A percentile compares a stretch with the other conserved stretches of the same genome.
phyloP scores from a whole-genome alignment of 495 filamentous ascomycete genomes.

The Neurospora sp. region DNA sequence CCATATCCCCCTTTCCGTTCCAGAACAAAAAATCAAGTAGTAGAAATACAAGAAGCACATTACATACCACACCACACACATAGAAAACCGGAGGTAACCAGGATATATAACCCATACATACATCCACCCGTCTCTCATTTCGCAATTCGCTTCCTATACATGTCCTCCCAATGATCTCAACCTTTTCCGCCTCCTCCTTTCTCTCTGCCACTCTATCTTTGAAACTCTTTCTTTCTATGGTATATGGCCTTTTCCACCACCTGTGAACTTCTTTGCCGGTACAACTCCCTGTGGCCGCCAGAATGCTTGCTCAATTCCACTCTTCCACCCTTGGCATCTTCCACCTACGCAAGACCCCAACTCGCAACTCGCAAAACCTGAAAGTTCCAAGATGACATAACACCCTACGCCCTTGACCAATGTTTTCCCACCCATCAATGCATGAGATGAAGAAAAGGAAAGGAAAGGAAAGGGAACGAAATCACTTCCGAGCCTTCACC shows the following conservation, averaged over 20 bases:
- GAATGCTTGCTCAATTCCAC: not conserved
- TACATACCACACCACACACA: not conserved
- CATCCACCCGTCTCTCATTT: not conserved
- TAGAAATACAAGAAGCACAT: not conserved
- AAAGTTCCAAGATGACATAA: not conserved
- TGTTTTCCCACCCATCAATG: not conserved
- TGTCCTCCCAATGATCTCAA: not conserved
- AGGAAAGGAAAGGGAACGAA: not conserved
- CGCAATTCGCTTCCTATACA: not conserved
- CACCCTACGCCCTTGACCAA: not conserved
- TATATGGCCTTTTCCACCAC: not conserved
- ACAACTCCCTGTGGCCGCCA: not conserved
- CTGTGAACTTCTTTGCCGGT: not conserved
- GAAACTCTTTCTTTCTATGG: not conserved
- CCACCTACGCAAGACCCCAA: not conserved
- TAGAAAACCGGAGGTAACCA: not conserved
- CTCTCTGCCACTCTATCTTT: not conserved
- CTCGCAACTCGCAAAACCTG: not conserved
- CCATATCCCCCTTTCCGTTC: not conserved
- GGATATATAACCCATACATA: not conserved
- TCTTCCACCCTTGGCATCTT: not conserved
- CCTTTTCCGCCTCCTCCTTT: not conserved
- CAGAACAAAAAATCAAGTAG: not conserved
- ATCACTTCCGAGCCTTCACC: slow-evolving; percentile 13
- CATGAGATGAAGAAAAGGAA: not conserved